Percentiles rank a stretch among this genome's conserved stretches.
Conservation (phyloP, 805 yeast genomes). For the Nakazawaea ernobii region DNA sequence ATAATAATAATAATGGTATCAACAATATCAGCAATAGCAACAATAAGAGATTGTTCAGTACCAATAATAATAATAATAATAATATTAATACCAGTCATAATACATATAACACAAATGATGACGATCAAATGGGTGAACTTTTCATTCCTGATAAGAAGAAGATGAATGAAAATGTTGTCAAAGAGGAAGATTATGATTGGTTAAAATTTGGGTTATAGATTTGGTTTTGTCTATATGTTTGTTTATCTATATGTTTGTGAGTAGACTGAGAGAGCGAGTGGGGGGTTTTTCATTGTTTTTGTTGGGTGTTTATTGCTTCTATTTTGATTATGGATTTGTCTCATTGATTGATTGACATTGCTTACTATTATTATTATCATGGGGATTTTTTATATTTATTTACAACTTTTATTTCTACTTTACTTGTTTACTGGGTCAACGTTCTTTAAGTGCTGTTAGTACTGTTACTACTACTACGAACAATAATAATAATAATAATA, state of each 20-base stretch:
- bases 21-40: slow-evolving; percentile 6
- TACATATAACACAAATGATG: slow-evolving; percentile 13
- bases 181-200: slow-evolving; percentile 31
- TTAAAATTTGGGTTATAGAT: slow-evolving; percentile 24
- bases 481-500: too few species aligned
- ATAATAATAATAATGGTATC: neutral
- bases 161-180: neutral
- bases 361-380: neutral
- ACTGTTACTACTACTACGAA: too few species aligned
- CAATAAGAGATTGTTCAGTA: slow-evolving; percentile 17
- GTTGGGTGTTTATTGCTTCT: too few species aligned
- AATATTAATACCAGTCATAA: too few species aligned
- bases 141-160: neutral
- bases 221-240: neutral
- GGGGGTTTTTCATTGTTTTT: too few species aligned
- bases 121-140: slow-evolving; percentile 12
- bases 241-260: neutral
- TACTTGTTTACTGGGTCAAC: neutral
- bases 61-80: slow-evolving; percentile 19
- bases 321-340: too few species aligned
- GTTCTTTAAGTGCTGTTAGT: too few species aligned
- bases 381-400: neutral
- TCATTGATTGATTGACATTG: too few species aligned
- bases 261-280: too few species aligned
- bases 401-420: neutral